These are phyloP conservation scores for Phialophora tarda DNA, from an alignment of 2,329 filamentous ascomycete genomes.

Conservation along the genomic window DNA sequence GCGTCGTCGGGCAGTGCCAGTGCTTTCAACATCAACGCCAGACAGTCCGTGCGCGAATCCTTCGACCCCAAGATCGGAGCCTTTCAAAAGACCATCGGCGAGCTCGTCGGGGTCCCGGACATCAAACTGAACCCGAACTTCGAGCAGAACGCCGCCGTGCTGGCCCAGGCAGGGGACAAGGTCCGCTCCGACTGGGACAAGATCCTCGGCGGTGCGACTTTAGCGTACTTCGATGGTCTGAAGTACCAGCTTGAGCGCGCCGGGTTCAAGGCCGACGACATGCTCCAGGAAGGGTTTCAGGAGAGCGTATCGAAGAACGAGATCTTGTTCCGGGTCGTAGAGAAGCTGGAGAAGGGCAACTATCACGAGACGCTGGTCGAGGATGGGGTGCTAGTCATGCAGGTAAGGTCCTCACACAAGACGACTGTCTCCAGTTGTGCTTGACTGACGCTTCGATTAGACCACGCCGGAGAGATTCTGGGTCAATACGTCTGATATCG, in stretches of 20 bases:
- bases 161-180: constrained; percentile 41
- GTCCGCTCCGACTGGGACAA: constrained; percentile 53
- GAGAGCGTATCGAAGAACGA: constrained; percentile 54
- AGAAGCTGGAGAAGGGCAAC: constrained; percentile 49
- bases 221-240: constrained; percentile 41
- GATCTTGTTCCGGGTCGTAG: constrained; percentile 56
- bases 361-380: constrained; percentile 58
- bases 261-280: constrained; percentile 48
- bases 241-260: constrained; percentile 42
- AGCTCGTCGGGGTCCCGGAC: constrained; percentile 43
- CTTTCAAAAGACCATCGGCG: constrained; percentile 48
- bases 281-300: constrained; percentile 51
- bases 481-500: constrained; percentile 45
- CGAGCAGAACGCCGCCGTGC: constrained; percentile 53
- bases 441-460: constrained; percentile 39
- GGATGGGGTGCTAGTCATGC: constrained; percentile 58
- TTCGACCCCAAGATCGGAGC: constrained; percentile 54
- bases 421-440: background rate
- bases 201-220: constrained; percentile 50
- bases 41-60: constrained; percentile 51
- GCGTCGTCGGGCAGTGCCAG: constrained; percentile 27
- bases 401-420: constrained; percentile 8
- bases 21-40: constrained; percentile 52
- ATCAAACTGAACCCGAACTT: constrained; percentile 52
- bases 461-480: constrained; percentile 47